phyloP scores from a whole-genome alignment of 148 eudicot genomes.

The Chenopodium suecicum region DNA sequence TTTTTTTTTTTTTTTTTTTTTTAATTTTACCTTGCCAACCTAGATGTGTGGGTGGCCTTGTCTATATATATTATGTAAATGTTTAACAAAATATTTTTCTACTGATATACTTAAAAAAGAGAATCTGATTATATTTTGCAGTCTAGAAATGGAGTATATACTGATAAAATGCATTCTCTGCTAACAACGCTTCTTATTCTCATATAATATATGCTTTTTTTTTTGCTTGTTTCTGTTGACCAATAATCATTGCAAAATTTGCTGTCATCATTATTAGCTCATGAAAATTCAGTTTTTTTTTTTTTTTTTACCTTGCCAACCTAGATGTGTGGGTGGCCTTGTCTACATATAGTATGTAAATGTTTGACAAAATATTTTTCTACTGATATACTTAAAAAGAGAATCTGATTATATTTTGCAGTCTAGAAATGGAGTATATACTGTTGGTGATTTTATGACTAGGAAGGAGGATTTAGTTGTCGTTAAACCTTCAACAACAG shows the following conservation, averaged over 20 bases:
- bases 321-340: neutral
- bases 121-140: slow-evolving; percentile 27
- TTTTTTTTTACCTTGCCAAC: neutral
- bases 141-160: slow-evolving; percentile 65
- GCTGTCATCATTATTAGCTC: neutral
- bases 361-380: neutral
- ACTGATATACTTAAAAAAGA: neutral
- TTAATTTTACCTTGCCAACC: neutral
- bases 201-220: no score
- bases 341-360: neutral
- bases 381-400: neutral
- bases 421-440: slow-evolving; percentile 65
- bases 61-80: neutral
- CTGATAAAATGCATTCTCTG: slow-evolving; percentile 19
- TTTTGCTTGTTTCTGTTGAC: no score
- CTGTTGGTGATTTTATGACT: slow-evolving; percentile 88
- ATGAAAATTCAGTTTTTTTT: neutral
- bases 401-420: slow-evolving; percentile 28
- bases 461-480: slow-evolving; percentile 62
- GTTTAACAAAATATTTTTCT: neutral
- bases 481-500: slow-evolving; percentile 78
- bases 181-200: no score
- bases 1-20: no score
- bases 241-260: neutral
- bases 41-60: neutral